These are phyloP conservation scores for Populus tomentosa DNA, from an alignment of 441 rosid species.

Conservation along the genomic window DNA sequence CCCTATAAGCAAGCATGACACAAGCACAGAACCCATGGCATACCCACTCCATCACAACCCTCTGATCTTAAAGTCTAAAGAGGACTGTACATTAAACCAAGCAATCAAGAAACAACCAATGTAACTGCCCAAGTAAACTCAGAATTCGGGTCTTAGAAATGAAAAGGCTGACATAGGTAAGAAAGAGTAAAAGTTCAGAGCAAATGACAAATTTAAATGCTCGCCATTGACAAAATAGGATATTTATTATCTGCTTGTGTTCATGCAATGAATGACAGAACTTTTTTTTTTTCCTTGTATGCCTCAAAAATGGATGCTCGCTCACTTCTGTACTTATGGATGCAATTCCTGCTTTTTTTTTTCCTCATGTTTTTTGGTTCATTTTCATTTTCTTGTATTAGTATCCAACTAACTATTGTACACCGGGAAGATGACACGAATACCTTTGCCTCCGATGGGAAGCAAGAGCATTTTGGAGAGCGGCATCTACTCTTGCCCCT, in stretches of 20 bases:
- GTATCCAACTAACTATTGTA: constrained; percentile 24
- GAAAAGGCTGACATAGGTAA: background rate
- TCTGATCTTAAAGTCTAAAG: background rate
- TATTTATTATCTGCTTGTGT: constrained; percentile 8
- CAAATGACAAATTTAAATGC: background rate
- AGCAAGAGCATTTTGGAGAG: constrained; percentile 63
- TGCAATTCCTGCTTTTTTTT: background rate
- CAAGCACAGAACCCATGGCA: background rate
- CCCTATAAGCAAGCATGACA: background rate
- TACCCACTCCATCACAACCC: background rate
- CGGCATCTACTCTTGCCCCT: constrained; percentile 61
- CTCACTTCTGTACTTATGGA: constrained; percentile 10
- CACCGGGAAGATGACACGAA: constrained; percentile 73
- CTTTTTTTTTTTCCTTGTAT: background rate
- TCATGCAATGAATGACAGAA: constrained; percentile 17
- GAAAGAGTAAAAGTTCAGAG: background rate
- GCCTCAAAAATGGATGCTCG: constrained; percentile 38
- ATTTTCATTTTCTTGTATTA: constrained; percentile 4
- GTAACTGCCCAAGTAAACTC: background rate
- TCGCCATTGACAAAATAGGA: background rate
- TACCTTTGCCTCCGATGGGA: constrained; percentile 63
- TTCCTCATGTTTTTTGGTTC: background rate
- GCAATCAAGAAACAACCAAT: background rate
- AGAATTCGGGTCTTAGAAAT: background rate
- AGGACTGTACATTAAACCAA: background rate